Conservation (phyloP, 352 stramenopile species). For the Globisporangium ultimum region DNA sequence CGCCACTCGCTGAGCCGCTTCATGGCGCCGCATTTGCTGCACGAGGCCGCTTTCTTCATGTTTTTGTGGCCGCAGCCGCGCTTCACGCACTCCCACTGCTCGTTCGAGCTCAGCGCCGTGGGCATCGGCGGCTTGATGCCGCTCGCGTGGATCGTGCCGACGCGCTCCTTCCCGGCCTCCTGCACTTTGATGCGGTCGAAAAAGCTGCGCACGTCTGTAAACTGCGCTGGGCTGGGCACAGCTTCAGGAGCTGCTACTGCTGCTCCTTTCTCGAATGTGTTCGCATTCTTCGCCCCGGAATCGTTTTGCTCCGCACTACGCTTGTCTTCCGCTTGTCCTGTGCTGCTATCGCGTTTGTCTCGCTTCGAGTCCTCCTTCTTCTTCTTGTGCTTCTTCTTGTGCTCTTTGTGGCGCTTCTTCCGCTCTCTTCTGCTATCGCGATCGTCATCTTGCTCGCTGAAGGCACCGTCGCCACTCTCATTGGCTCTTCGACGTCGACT, state of each 20-base stretch:
- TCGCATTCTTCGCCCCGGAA: no score
- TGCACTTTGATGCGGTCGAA: conserved; percentile 64
- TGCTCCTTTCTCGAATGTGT: background rate
- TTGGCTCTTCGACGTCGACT: no score
- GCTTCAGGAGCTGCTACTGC: background rate
- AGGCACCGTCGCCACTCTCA: no score
- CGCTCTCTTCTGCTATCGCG: conserved; percentile 11
- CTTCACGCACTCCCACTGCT: conserved; percentile 73
- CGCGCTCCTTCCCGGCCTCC: conserved; percentile 49
- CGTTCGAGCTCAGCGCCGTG: conserved; percentile 23
- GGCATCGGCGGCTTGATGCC: conserved; percentile 27
- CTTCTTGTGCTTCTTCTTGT: conserved; percentile 28
- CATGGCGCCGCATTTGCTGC: conserved; percentile 76
- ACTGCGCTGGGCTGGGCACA: background rate
- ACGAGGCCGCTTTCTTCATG: conserved; percentile 52
- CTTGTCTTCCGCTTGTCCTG: background rate
- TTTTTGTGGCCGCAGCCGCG: conserved; percentile 66
- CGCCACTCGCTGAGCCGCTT: conserved; percentile 76
- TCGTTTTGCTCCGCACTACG: background rate
- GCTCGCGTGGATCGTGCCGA: conserved; percentile 61
- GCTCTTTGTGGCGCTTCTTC: conserved; percentile 25
- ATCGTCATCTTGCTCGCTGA: background rate
- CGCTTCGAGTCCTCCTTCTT: conserved; percentile 10
- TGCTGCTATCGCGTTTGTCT: background rate
- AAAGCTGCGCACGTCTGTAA: conserved; percentile 42